A percentile compares a stretch with the other conserved stretches of the same genome.
phyloP scores from a whole-genome alignment of 805 yeast genomes.

The Candida xyloterini region DNA sequence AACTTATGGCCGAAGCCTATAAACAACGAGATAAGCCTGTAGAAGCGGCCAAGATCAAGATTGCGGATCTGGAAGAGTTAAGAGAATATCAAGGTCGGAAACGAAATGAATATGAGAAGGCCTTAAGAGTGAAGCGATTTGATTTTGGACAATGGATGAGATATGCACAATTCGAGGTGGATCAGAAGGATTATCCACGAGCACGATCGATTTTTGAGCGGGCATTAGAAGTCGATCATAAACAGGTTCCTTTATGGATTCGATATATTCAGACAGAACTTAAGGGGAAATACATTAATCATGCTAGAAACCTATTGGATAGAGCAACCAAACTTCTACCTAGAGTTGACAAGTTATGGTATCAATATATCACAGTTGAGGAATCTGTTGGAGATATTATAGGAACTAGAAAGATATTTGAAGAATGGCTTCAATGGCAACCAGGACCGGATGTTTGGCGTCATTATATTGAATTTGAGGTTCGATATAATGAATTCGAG shows the following conservation, averaged over 20 bases:
- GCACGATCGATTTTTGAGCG: constrained; percentile 89
- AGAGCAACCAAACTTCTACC: constrained; percentile 76
- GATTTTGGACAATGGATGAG: constrained; percentile 88
- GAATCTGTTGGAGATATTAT: constrained; percentile 66
- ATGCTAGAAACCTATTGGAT: constrained; percentile 82
- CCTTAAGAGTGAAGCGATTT: constrained; percentile 77
- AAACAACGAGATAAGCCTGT: constrained; percentile 42
- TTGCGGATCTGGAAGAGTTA: constrained; percentile 77
- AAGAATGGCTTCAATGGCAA: constrained; percentile 78
- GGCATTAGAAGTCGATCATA: constrained; percentile 72
- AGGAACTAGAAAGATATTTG: constrained; percentile 64
- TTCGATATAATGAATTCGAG: constrained; percentile 49
- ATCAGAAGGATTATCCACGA: constrained; percentile 71
- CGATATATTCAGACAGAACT: constrained; percentile 79
- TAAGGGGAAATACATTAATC: constrained; percentile 69
- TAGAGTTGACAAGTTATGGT: constrained; percentile 83
- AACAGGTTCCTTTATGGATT: constrained; percentile 81
- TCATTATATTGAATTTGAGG: constrained; percentile 70
- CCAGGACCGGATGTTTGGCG: constrained; percentile 70
- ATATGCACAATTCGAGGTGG: constrained; percentile 84
- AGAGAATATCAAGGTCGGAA: constrained; percentile 71
- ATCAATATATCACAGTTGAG: constrained; percentile 74
- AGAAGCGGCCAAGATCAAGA: constrained; percentile 43
- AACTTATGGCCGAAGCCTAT: constrained; percentile 60
- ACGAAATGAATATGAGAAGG: constrained; percentile 80